Base-by-base conservation (phyloP, 1,139 yeast species). In the Pichia sp. region DNA sequence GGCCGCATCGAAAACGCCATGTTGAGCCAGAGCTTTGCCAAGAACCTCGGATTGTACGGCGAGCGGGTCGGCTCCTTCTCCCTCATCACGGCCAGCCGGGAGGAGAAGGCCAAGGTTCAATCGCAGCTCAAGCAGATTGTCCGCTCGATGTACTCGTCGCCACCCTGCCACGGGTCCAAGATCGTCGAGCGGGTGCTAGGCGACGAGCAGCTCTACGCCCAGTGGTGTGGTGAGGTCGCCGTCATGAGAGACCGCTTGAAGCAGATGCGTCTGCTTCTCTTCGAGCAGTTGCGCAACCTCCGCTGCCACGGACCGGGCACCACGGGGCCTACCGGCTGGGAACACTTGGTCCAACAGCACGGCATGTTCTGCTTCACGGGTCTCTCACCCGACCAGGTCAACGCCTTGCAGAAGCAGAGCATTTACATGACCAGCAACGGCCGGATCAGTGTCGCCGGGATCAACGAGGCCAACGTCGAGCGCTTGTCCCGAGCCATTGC, bases 341-440 rank as follows among this genome's bases (percentile, higher is more conserved):
- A 85, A 57, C 96, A 89, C 70, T 79, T 93, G 69, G 77, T 85
- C 60, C 78, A 84, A 67, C 98, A 93, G 73, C 87, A 95, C 71
- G 99, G 99, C 67, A 93, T 93, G 98, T 93, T 93, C 72, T 89
- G 92, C 55, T 93, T 80, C 76, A 92, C 97, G 45, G 97, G 97
- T 11, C 79, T 93, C 61, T 71, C 75, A 36, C 75, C 83, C 47
- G 80, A 78, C 46, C 96, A 90, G 72, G 93, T 88, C 50, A 76
- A 81, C 54, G 75, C 76, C 61, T 78, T 93, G 68, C 82, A 87
- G 66, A 78, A 80, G 54, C 82, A 88, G 66, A 86, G 90, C 45
- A 84, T 93, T 45, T 93, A 93, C 71, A 80, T 95, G 67, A 87
- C 96, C 42, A 78, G 80, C 62, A 95, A 90, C 70, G 98, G 98